A percentile compares a stretch with the other conserved stretches of the same genome.
These are phyloP conservation scores for Dioscorea cayenensis DNA, from an alignment of 116 monocot genomes.

Conservation along the genomic window DNA sequence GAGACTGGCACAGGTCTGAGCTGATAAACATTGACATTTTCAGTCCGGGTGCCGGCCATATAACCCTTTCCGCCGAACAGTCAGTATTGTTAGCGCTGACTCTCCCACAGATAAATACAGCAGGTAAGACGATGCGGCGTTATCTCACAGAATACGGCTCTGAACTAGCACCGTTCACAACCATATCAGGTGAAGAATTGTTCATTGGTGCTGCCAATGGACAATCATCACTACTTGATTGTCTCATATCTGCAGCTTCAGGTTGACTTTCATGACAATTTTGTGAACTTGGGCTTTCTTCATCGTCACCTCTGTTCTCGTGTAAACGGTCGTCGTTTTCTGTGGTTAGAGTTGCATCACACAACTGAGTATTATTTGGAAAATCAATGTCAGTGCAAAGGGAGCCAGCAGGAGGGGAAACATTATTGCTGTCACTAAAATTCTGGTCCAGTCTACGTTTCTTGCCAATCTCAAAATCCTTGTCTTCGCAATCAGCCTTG, in stretches of 20 bases:
- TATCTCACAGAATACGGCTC: conserved; percentile 47
- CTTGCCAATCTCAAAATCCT: conserved; percentile 16
- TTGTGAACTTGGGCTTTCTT: conserved; percentile 1
- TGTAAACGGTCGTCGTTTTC: not conserved
- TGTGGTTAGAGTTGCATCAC: not conserved
- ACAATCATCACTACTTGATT: conserved; percentile 9
- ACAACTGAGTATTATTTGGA: not conserved
- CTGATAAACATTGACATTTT: not conserved
- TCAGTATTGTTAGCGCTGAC: not conserved
- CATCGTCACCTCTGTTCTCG: not conserved
- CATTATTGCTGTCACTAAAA: conserved; percentile 12
- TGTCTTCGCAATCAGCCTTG: conserved; percentile 11
- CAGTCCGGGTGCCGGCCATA: not conserved
- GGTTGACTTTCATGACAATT: not conserved
- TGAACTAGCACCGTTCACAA: conserved; percentile 20
- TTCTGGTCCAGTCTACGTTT: conserved; percentile 20
- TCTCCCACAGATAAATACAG: not conserved
- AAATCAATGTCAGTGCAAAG: not conserved
- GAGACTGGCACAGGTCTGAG: not conserved
- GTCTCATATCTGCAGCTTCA: conserved; percentile 17
- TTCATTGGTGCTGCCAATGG: conserved; percentile 1
- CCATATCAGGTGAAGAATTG: conserved; percentile 19
- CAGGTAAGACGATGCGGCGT: not conserved
- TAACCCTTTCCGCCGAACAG: not conserved
- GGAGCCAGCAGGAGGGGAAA: conserved; percentile 3